Conservation (phyloP, 768 basidiomycete species). For the Podaxis pistillaris region DNA sequence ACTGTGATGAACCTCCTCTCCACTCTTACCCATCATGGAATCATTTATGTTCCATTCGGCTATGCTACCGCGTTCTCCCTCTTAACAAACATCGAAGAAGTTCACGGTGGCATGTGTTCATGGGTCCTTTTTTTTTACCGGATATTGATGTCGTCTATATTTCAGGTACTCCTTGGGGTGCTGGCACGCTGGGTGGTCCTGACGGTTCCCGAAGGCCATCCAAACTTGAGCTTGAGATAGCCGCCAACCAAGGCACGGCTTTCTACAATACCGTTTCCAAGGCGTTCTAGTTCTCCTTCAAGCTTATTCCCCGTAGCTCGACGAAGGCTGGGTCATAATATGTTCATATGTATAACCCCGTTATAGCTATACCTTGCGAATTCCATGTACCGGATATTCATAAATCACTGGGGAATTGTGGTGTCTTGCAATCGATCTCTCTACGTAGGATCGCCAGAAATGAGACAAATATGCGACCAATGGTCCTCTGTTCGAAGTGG, state of each 20-base stretch:
- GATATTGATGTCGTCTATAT: background rate
- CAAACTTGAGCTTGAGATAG: constrained; percentile 50
- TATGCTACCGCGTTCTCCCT: constrained; percentile 28
- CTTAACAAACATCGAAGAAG: constrained; percentile 43
- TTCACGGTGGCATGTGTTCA: constrained; percentile 54
- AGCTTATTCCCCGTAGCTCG: background rate
- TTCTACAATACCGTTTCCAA: constrained; percentile 36
- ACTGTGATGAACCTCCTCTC: constrained; percentile 47
- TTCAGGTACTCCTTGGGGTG: constrained; percentile 74
- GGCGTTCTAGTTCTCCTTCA: background rate
- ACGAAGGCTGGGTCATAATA: background rate
- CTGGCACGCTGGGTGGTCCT: constrained; percentile 55
- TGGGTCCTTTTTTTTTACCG: too few relatives aligned
- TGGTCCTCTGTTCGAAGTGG: too few relatives aligned
- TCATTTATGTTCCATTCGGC: constrained; percentile 38
- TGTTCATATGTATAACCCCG: background rate
- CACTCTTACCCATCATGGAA: constrained; percentile 64
- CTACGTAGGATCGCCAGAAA: background rate
- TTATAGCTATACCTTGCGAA: too few relatives aligned
- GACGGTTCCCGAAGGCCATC: constrained; percentile 48
- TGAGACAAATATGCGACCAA: background rate
- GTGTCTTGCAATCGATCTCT: too few relatives aligned
- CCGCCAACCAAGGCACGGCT: constrained; percentile 46
- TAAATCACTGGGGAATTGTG: too few relatives aligned
- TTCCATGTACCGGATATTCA: too few relatives aligned